phyloP scores from a whole-genome alignment of 1,284 basidiomycete species.

The Gomphus bonarii region DNA sequence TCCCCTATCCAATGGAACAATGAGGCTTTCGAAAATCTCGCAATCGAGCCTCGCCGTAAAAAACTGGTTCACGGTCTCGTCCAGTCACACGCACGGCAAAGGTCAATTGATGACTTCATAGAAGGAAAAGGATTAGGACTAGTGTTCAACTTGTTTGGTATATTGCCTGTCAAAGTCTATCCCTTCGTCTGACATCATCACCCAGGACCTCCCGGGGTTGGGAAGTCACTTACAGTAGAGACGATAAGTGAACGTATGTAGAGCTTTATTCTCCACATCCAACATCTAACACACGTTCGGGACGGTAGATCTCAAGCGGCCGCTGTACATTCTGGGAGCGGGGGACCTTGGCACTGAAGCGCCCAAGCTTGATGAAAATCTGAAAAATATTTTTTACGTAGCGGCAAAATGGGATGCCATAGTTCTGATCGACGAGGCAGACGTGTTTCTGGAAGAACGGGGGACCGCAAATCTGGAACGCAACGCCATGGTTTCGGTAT shows the following conservation, averaged over 20 bases:
- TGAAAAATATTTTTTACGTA: constrained; percentile 12
- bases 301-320: no score
- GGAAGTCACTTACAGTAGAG: constrained; percentile 19
- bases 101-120: constrained; percentile 8
- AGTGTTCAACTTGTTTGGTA: constrained; percentile 7
- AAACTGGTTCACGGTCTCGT: constrained; percentile 5
- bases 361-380: no score
- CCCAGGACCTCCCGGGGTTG: not conserved
- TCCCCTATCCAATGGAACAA: constrained; percentile 12
- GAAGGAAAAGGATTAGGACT: constrained; percentile 9
- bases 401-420: constrained; percentile 26
- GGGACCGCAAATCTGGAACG: constrained; percentile 12
- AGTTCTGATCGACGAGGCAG: constrained; percentile 28
- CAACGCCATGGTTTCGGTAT: constrained; percentile 18
- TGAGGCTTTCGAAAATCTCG: constrained; percentile 13
- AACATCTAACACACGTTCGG: no score
- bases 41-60: constrained; percentile 11
- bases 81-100: not conserved
- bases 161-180: not conserved
- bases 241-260: constrained; percentile 15
- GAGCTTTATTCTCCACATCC: constrained; percentile 5
- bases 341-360: no score
- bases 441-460: constrained; percentile 25
- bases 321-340: no score
- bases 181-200: not conserved